Evolutionary conservation across 805 yeast species (phyloP).

Genomic region (Candida incommunis): DNA sequence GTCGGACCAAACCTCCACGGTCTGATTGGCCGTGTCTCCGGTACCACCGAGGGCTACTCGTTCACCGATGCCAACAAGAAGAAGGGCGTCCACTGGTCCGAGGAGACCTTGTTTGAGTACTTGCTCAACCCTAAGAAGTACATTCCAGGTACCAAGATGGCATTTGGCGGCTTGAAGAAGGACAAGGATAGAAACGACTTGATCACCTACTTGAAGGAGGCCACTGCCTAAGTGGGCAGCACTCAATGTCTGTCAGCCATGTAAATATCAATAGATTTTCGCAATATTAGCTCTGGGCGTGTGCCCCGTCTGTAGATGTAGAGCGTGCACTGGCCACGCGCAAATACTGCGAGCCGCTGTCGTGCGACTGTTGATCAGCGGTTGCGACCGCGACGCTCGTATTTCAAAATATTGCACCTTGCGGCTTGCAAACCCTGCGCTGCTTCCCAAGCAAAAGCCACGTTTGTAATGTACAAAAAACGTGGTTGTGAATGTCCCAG

Average conservation of each 20-base stretch:
- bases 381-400: too few species aligned
- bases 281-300: too few species aligned
- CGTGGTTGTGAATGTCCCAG: too few species aligned
- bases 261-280: slow-evolving; percentile 1
- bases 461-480: too few species aligned
- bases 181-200: slow-evolving; percentile 97
- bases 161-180: slow-evolving; percentile 99
- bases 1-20: slow-evolving; percentile 99
- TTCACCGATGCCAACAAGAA: slow-evolving; percentile 98
- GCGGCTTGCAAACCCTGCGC: too few species aligned
- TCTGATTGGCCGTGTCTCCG: slow-evolving; percentile 82
- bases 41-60: slow-evolving; percentile 83
- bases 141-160: slow-evolving; percentile 99
- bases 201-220: slow-evolving; percentile 60
- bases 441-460: too few species aligned
- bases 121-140: slow-evolving; percentile 99
- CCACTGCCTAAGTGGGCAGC: slow-evolving; percentile 21
- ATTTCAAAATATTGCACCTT: too few species aligned
- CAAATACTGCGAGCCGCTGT: too few species aligned
- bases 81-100: slow-evolving; percentile 81
- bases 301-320: too few species aligned
- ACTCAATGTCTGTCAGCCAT: not conserved
- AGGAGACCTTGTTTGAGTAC: slow-evolving; percentile 85
- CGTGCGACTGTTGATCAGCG: too few species aligned
- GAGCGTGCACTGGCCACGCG: too few species aligned